These are phyloP conservation scores for Pyrus hybrid DNA, from an alignment of 331 rosid genomes.

Conservation along the genomic window DNA sequence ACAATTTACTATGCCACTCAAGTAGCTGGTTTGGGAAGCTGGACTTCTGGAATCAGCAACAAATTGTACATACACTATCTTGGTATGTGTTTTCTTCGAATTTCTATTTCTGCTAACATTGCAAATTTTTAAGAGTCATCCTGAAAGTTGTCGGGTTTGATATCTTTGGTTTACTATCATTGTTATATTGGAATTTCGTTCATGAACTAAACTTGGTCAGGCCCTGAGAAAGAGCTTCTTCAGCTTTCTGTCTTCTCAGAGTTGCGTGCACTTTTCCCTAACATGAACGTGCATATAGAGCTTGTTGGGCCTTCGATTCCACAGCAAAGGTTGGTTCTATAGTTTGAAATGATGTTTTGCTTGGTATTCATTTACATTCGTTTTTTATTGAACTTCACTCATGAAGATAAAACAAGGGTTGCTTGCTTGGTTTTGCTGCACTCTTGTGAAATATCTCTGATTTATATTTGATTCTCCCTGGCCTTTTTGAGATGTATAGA, in stretches of 20 bases:
- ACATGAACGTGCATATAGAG: conserved; percentile 48
- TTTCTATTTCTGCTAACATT: not conserved
- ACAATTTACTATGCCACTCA: conserved; percentile 58
- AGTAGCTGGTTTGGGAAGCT: conserved; percentile 38
- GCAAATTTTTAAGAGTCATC: not conserved
- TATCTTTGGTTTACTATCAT: not conserved
- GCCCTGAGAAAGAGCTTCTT: conserved; percentile 85
- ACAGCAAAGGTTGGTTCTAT: conserved; percentile 48
- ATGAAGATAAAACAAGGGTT: not conserved
- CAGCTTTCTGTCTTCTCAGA: conserved; percentile 80
- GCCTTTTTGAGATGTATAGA: conserved; percentile 39
- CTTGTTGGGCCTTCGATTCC: conserved; percentile 82
- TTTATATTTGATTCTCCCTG: not conserved
- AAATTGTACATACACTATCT: conserved; percentile 68
- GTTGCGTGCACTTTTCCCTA: conserved; percentile 74
- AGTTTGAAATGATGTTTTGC: conserved; percentile 2
- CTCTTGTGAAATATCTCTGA: not conserved
- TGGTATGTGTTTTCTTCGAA: conserved; percentile 40
- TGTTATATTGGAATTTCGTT: not conserved
- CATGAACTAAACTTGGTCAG: conserved; percentile 25
- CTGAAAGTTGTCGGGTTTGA: not conserved
- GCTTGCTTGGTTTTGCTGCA: not conserved
- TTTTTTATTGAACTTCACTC: not conserved
- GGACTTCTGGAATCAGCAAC: conserved; percentile 34
- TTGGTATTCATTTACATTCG: not conserved